Evolutionary conservation across 2,329 filamentous ascomycete species (phyloP).

Genomic region (Arthrobotrys musiformis): DNA sequence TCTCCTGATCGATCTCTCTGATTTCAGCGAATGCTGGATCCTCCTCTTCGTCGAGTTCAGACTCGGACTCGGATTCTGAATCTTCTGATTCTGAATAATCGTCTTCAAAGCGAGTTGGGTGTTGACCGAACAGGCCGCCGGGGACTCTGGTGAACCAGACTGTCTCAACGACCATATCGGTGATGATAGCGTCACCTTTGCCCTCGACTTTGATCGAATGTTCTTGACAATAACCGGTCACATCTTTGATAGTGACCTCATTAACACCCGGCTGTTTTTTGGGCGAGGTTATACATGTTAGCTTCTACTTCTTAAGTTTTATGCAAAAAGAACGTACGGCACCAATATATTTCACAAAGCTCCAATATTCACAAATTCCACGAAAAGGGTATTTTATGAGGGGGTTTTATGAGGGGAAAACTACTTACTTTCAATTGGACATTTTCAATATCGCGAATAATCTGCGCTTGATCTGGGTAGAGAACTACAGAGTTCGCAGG

Average conservation of each 20-base stretch:
- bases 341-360: background rate
- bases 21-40: slow-evolving; percentile 58
- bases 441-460: slow-evolving; percentile 57
- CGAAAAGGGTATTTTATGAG: background rate
- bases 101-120: background rate
- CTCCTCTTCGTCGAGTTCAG: slow-evolving; percentile 60
- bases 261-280: slow-evolving; percentile 67
- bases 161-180: slow-evolving; percentile 72
- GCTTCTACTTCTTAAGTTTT: background rate
- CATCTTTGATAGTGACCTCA: slow-evolving; percentile 69
- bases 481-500: slow-evolving; percentile 72
- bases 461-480: slow-evolving; percentile 71
- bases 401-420: background rate
- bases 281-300: background rate
- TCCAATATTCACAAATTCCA: background rate
- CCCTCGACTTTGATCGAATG: slow-evolving; percentile 72
- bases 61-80: slow-evolving; percentile 54
- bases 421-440: slow-evolving; percentile 57
- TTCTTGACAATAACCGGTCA: slow-evolving; percentile 68
- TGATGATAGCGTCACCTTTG: slow-evolving; percentile 67
- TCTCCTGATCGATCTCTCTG: slow-evolving; percentile 56
- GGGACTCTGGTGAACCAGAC: slow-evolving; percentile 67
- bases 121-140: slow-evolving; percentile 63
- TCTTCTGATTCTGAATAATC: slow-evolving; percentile 64
- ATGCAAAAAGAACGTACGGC: too few relatives aligned